Evolutionary conservation across 1,284 basidiomycete species (phyloP), one percentile per base, ranked within the genome.

Genomic region (Melampsora americana): DNA sequence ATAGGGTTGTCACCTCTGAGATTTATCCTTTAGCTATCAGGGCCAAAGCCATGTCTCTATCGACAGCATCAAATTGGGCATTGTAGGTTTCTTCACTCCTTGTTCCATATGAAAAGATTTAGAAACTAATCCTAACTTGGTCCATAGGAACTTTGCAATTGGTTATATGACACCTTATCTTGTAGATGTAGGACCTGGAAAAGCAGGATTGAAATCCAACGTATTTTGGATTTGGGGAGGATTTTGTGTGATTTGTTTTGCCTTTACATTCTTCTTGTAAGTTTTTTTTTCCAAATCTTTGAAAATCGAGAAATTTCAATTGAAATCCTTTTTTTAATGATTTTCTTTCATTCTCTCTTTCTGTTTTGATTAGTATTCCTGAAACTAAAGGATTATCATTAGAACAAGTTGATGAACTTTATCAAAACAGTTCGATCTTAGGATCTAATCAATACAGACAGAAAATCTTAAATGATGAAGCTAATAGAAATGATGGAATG

Each of bases 191-290:
- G 84, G 81, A 28, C 77, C 81, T 1, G 89, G 88, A 53, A 85
- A 86, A 64, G 89, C 88, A 20, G 88, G 88, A 80, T 88, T 93
- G 68, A 85, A 87, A 66, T 86, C 87, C 70, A 92, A 91, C 83
- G 92, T 95, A 80, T 95, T 94, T 88, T 95, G 92, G 86, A 80
- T 95, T 83, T 93, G 92, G 92, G 91, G 91, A 72, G 80, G 78
- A 67, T 81, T 79, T 46, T 23, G 78, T 46, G 78, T 78, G 30
- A 70, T 78, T 14, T 80, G 61, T 66, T 77, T 79, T 59, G 70
- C 79, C 64, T 82, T 78, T 72, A 79, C 80, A 69, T 82, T 72
- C 20, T 62, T 77, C 70, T 65, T 30, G 59, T 61, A 1, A 20
- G 59, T n/a, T n/a, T n/a, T n/a, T n/a, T n/a, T n/a, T 69, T 16